A percentile compares a stretch with the other conserved stretches of the same genome.
Conservation (phyloP, 305 asterid species). For the Fraxinus velutina region DNA sequence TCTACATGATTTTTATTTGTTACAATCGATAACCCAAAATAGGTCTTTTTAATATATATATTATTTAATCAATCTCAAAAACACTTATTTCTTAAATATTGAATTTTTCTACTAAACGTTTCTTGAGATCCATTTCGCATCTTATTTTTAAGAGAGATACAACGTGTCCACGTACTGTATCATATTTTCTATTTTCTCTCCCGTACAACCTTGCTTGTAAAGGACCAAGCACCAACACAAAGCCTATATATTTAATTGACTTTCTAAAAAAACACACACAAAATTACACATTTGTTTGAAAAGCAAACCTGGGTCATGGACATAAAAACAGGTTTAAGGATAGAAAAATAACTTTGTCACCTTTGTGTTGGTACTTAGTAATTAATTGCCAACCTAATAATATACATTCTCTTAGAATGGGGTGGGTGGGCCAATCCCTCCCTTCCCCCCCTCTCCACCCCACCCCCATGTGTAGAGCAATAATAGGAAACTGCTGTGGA, state of each 20-base stretch:
- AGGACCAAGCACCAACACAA: background rate
- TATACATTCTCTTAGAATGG: background rate
- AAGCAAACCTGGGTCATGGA: background rate
- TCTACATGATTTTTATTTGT: background rate
- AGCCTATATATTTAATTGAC: background rate
- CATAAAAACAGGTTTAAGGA: background rate
- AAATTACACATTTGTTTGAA: background rate
- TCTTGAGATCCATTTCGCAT: background rate
- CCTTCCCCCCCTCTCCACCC: background rate
- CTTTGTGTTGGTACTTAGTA: background rate
- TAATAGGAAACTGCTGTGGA: slow-evolving; percentile 21
- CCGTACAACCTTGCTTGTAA: background rate
- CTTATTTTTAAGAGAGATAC: background rate
- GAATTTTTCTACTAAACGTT: background rate
- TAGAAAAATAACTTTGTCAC: slow-evolving; percentile 1
- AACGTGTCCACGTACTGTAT: background rate
- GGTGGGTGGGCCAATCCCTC: background rate
- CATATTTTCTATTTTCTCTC: background rate
- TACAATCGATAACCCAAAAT: background rate
- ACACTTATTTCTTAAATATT: background rate
- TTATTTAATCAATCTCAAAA: background rate
- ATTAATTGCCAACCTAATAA: background rate
- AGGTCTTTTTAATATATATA: no score
- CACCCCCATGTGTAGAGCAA: slow-evolving; percentile 13
- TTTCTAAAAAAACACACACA: background rate